Evolutionary conservation across 2,329 filamentous ascomycete genomes (phyloP), one percentile per base, ranked within the genome.

Genomic region (Rhinocladiella mackenziei): DNA sequence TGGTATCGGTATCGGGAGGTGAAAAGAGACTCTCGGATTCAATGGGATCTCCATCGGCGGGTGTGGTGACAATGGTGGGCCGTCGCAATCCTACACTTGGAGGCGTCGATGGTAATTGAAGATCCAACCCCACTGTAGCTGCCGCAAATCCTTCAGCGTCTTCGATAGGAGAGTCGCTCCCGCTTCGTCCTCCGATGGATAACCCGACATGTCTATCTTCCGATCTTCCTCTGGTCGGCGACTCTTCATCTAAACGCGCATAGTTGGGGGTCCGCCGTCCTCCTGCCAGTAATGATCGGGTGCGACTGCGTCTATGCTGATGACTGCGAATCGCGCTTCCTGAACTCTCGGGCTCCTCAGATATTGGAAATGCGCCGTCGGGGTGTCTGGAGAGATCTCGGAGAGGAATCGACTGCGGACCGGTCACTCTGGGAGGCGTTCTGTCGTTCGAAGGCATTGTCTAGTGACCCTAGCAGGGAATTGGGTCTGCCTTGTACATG

Each of bases 381-480:
- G 63, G 62, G 18, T 63, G 61, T 46, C 65, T 62, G 9, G 70
- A 69, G 25, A 86, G 70, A 56, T 83, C 77, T 64, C 81, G 81
- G 46, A 91, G 71, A 48, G 84, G 84, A 67, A 92, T 89, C 51
- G 83, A 82, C 42, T 67, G 65, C n/a, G 54, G 50, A 19, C 48
- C 43, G 11, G 37, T 54, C 25, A 39, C 23, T 35, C 43, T 54
- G 14, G 55, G 53, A 22, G 55, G 54, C n/a, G 54, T 52, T 45
- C 49, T 45, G 30, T 56, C 48, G 32, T 41, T 43, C 15, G 53
- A 57, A 44, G 53, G 50, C 55, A 57, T 57, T 4, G 25, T 33
- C 15, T 18, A 22, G 29, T 23, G 39, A 13, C 45, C 39, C 22
- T 35, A 32, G 18, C 5, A 23, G 11, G 23, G 14, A 23, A 10